These are phyloP conservation scores for Xerocomus spinulosus DNA, from an alignment of 768 basidiomycete genomes.

Conservation along the genomic window DNA sequence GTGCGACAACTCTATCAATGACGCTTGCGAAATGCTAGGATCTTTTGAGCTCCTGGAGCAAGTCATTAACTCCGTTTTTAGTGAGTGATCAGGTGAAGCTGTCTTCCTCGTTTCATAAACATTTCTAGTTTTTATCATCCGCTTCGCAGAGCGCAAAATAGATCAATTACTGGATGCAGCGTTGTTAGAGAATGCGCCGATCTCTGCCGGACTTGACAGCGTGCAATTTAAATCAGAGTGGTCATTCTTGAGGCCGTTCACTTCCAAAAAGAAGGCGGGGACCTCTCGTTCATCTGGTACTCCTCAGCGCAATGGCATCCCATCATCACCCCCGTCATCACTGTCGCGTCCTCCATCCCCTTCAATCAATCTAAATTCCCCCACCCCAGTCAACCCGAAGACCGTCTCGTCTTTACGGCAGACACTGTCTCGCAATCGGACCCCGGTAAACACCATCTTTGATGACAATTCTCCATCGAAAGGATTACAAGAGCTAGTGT, in stretches of 20 bases:
- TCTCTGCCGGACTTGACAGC: constrained; percentile 72
- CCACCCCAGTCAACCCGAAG: constrained; percentile 45
- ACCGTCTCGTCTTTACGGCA: constrained; percentile 66
- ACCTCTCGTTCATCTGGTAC: constrained; percentile 23
- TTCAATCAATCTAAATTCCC: constrained; percentile 38
- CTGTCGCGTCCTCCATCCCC: constrained; percentile 50
- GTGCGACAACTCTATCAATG: constrained; percentile 74
- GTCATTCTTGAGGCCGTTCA: constrained; percentile 79
- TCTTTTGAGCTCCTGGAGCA: constrained; percentile 86
- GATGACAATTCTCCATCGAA: constrained; percentile 40
- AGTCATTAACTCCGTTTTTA: constrained; percentile 91
- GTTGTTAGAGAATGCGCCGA: constrained; percentile 76
- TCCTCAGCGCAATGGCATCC: constrained; percentile 34
- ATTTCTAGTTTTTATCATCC: constrained; percentile 83
- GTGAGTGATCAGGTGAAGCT: constrained; percentile 37
- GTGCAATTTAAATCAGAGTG: constrained; percentile 96
- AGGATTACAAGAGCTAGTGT: constrained; percentile 56
- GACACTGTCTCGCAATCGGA: constrained; percentile 52
- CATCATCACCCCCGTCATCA: constrained; percentile 48
- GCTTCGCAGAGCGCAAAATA: constrained; percentile 84
- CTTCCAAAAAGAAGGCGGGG: constrained; percentile 50
- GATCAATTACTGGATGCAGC: constrained; percentile 81
- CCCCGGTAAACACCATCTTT: constrained; percentile 51
- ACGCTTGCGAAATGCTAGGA: constrained; percentile 78
- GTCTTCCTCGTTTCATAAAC: constrained; percentile 4